Conservation (phyloP, 768 basidiomycete species). For the Suillus ampliporus region DNA sequence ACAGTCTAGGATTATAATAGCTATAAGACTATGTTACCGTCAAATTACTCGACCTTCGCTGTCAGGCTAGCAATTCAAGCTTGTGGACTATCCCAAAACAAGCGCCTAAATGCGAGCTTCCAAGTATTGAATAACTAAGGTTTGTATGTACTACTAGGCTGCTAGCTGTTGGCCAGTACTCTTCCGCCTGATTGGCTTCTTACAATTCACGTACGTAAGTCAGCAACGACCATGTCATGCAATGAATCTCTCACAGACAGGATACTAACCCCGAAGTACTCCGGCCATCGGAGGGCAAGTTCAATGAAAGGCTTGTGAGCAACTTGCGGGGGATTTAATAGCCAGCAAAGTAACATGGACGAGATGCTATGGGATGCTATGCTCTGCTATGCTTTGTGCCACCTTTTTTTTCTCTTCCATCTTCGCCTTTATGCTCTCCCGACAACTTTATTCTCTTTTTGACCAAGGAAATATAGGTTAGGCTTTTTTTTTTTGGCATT, state of each 20-base stretch:
- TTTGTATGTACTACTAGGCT: background rate
- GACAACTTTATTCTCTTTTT: conserved; percentile 5
- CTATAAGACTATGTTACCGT: background rate
- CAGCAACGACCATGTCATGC: background rate
- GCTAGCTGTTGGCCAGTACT: background rate
- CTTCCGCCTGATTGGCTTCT: background rate
- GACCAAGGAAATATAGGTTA: background rate
- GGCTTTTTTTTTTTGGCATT: conserved; percentile 3
- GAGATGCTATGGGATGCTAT: background rate
- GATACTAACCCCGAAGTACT: background rate
- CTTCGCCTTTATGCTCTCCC: conserved; percentile 8
- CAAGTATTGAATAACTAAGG: background rate
- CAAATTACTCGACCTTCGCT: background rate
- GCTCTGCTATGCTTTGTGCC: conserved; percentile 6
- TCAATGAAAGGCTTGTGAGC: background rate
- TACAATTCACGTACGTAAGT: conserved; percentile 8
- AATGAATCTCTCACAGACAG: background rate
- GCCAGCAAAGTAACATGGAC: background rate
- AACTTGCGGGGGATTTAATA: conserved; percentile 4
- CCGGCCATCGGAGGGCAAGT: background rate
- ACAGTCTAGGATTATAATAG: background rate
- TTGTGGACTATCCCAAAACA: background rate
- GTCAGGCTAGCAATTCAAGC: background rate
- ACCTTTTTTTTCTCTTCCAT: background rate
- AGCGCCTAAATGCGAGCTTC: background rate